These are phyloP conservation scores for Domatiomyces catenatus DNA, from an alignment of 2,329 filamentous ascomycete species.

Conservation along the genomic window DNA sequence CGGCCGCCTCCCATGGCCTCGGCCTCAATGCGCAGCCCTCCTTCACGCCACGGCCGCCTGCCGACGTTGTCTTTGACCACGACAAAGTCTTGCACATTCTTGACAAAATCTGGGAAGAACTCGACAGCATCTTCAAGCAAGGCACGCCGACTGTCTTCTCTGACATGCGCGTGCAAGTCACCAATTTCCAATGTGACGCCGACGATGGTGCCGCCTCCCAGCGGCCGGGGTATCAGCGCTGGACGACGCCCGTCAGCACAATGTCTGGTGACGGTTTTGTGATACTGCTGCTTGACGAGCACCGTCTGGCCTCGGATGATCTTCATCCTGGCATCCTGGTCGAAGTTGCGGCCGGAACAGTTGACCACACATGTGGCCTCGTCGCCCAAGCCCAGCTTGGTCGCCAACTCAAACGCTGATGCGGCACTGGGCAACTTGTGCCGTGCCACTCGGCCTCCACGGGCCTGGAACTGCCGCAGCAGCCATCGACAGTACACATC, in stretches of 20 bases:
- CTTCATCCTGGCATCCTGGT: constrained; percentile 26
- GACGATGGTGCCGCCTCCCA: constrained; percentile 48
- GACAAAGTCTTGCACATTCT: constrained; percentile 24
- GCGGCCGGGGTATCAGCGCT: constrained; percentile 46
- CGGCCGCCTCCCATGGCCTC: constrained; percentile 24
- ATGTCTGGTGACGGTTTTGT: constrained; percentile 42
- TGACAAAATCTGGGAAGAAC: constrained; percentile 27
- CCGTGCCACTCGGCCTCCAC: constrained; percentile 22
- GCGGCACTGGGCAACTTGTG: constrained; percentile 16
- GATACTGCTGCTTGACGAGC: constrained; percentile 31
- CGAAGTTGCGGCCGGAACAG: constrained; percentile 30
- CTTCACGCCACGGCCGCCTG: constrained; percentile 29
- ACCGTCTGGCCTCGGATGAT: constrained; percentile 34
- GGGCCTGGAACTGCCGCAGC: constrained; percentile 26
- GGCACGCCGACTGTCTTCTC: constrained; percentile 29
- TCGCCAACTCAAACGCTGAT: constrained; percentile 26
- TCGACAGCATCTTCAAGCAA: constrained; percentile 32
- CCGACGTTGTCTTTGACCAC: constrained; percentile 34
- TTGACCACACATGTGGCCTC: constrained; percentile 28
- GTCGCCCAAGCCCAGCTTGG: neutral
- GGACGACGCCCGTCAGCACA: constrained; percentile 48
- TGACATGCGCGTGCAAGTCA: constrained; percentile 40
- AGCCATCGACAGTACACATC: constrained; percentile 29
- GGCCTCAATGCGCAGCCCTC: constrained; percentile 38
- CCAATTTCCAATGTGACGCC: constrained; percentile 50